Evolutionary conservation across 345 rosid species (phyloP).

Genomic region (Trapa bicornis): DNA sequence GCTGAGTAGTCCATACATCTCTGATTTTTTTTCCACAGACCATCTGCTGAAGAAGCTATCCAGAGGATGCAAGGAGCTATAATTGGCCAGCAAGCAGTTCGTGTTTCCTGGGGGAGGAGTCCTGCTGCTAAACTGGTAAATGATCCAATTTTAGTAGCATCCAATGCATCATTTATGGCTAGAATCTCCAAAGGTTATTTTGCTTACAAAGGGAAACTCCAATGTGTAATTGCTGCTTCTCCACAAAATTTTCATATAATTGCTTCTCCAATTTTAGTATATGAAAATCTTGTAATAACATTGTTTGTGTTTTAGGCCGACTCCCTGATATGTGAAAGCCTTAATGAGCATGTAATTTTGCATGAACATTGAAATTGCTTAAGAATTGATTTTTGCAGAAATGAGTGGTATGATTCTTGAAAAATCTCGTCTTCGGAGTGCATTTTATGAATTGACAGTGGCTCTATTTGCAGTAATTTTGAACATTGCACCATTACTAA

Average conservation of each 20-base stretch:
- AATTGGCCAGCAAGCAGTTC: slow-evolving; percentile 84
- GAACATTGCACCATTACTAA: neutral
- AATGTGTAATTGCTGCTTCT: too few relatives aligned
- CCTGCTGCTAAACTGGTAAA: slow-evolving; percentile 56
- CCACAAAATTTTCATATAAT: neutral
- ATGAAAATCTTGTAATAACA: too few relatives aligned
- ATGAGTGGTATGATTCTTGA: too few relatives aligned
- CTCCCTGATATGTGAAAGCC: too few relatives aligned
- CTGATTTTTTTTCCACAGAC: slow-evolving; percentile 22
- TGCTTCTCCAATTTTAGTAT: neutral
- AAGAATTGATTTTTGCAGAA: too few relatives aligned
- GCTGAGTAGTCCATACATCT: slow-evolving; percentile 1
- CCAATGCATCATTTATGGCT: neutral
- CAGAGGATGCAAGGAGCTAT: slow-evolving; percentile 80
- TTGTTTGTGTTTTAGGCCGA: too few relatives aligned
- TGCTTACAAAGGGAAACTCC: too few relatives aligned
- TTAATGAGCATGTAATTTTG: too few relatives aligned
- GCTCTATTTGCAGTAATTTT: neutral
- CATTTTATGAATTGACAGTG: too few relatives aligned
- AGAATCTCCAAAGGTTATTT: neutral
- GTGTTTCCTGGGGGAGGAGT: slow-evolving; percentile 72
- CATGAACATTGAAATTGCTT: too few relatives aligned
- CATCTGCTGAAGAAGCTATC: slow-evolving; percentile 87
- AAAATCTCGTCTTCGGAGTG: too few relatives aligned
- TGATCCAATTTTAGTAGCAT: neutral